Evolutionary conservation across 192 early-diverging fungal species (phyloP), one percentile per base, ranked within the genome.

Genomic region (Coemansia pectinata): DNA sequence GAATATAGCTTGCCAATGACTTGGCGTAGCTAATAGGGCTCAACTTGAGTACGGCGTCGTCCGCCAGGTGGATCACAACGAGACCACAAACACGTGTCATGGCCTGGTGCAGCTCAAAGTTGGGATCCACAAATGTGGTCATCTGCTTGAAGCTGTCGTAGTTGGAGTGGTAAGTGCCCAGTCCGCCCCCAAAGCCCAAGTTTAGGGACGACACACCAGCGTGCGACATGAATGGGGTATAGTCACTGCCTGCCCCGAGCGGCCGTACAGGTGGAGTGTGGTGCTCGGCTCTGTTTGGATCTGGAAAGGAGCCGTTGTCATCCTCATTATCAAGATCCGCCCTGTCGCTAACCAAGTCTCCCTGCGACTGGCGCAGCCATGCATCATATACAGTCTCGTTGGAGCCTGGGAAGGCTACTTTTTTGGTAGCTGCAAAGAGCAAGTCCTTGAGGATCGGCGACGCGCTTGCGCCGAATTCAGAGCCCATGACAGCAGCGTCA

Each of bases 141-240:
- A 90, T 87, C 72, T 88, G 86, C 57, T 86, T 77, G 59, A 86
- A 71, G 52, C 84, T 84, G 70, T 90, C 90, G 70, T 90, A 91
- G 71, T 89, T 90, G 47, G 86, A 87, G 70, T 91, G 90, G 52
- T 88, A 89, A 4, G 86, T 72, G 45, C 89, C 89, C 41, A 78
- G 65, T 25, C 72, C 69, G 33, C 85, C 85, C 0, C 58, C 44
- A 68, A 91, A 91, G 41, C 73, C 70, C 44, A 91, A 23, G 64
- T 86, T 78, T 4, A 90, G 52, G 21, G 85, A 78, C 7, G 88
- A 76, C 39, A 90, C 74, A 36, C 90, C 90, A n/a, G 88, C 79
- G 45, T 89, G 85, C 10, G 89, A 83, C 44, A 89, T 73, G 66
- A 91, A 91, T n/a, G 84, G 77, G 0, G 78, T 71, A 62, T 76